Percentiles rank a stretch among this genome's conserved stretches.
Conservation (phyloP, 129 eudicot species). For the Tagetes patula region DNA sequence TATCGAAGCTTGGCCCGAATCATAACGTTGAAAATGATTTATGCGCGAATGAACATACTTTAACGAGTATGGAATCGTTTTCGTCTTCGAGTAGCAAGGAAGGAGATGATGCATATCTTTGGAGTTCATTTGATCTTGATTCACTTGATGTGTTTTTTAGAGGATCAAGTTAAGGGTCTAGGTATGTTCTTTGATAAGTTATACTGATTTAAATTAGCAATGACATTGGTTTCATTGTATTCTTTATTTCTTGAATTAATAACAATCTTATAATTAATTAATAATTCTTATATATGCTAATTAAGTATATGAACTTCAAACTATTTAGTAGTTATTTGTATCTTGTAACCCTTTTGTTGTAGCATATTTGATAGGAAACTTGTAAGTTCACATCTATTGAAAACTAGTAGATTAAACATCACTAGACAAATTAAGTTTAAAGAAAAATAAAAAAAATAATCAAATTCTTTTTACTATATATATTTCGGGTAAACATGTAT, state of each 20-base stretch:
- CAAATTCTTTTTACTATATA: no score
- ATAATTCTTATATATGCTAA: background rate
- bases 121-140: slow-evolving; percentile 52
- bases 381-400: background rate
- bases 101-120: slow-evolving; percentile 38
- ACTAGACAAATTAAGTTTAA: no score
- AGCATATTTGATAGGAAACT: slow-evolving; percentile 4
- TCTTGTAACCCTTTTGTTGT: background rate
- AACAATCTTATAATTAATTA: background rate
- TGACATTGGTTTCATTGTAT: background rate
- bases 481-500: no score
- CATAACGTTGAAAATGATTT: slow-evolving; percentile 23
- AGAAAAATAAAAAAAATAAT: no score
- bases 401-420: no score
- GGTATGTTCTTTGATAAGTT: slow-evolving; percentile 16
- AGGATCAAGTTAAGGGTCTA: slow-evolving; percentile 28
- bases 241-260: slow-evolving; percentile 23
- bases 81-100: slow-evolving; percentile 42
- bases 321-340: background rate
- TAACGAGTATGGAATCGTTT: slow-evolving; percentile 25
- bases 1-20: slow-evolving; percentile 27
- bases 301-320: background rate
- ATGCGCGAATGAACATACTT: slow-evolving; percentile 15
- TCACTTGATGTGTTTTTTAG: slow-evolving; percentile 41
- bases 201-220: slow-evolving; percentile 18